Evolutionary conservation across 108 stramenopile species (phyloP).

Genomic region (Aureococcus anophagefferens): DNA sequence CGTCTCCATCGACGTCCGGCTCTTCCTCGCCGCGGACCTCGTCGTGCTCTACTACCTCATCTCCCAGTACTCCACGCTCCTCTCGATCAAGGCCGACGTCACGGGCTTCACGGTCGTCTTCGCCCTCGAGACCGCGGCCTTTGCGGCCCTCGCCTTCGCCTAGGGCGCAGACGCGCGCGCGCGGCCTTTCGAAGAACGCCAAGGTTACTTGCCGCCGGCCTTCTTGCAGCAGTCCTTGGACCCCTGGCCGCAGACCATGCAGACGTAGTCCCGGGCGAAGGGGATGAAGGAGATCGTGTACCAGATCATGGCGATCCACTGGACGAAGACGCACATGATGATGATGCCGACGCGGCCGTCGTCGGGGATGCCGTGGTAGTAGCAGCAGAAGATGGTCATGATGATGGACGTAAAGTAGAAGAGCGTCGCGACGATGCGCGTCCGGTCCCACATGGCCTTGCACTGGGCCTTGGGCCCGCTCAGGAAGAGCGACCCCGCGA

Average conservation of each 20-base stretch:
- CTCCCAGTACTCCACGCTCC: too few species aligned
- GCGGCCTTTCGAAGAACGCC: too few species aligned
- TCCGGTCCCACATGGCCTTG: slow-evolving; percentile 9
- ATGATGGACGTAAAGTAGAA: slow-evolving; percentile 2
- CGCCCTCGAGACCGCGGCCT: background rate
- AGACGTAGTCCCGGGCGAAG: slow-evolving; percentile 1
- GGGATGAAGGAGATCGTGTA: slow-evolving; percentile 18
- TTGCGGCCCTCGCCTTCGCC: too few species aligned
- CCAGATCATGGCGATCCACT: slow-evolving; percentile 18
- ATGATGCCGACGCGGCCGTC: slow-evolving; percentile 1
- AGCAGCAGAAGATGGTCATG: slow-evolving; percentile 7
- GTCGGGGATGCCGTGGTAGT: slow-evolving; percentile 12
- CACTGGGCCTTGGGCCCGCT: slow-evolving; percentile 7
- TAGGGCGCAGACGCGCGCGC: too few species aligned
- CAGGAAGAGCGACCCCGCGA: slow-evolving; percentile 6
- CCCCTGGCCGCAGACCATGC: background rate
- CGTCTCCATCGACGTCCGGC: too few species aligned
- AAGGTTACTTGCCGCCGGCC: too few species aligned
- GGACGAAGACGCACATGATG: slow-evolving; percentile 4
- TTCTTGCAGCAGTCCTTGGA: too few species aligned
- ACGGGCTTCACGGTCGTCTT: background rate
- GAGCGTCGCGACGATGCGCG: slow-evolving; percentile 1
- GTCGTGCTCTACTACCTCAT: background rate
- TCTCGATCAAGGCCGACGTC: too few species aligned
- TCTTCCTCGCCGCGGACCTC: background rate